Conservation (phyloP, 305 asterid species). For the Fraxinus dipetala region DNA sequence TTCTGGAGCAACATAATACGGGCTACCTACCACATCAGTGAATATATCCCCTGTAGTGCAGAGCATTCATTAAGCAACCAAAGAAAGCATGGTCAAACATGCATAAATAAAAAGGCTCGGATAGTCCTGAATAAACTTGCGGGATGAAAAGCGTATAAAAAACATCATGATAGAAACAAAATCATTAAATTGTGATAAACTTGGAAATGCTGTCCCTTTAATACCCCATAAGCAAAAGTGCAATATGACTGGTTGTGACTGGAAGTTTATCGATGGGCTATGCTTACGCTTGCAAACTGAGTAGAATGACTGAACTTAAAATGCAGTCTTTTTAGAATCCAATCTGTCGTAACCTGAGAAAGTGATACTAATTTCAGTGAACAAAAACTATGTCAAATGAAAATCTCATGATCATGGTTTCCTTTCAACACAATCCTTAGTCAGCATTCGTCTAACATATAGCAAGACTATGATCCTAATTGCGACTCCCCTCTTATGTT, state of each 20-base stretch:
- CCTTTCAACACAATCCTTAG: not conserved
- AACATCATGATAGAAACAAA: not conserved
- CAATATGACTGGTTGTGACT: not conserved
- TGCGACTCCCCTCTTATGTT: not conserved
- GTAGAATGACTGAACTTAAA: not conserved
- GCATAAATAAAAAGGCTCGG: not conserved
- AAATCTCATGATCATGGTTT: not conserved
- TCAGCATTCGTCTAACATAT: not conserved
- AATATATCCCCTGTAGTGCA: slow-evolving; percentile 43
- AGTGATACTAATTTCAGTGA: not conserved
- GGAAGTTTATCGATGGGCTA: not conserved
- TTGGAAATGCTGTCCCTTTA: not conserved
- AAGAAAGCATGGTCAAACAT: not conserved
- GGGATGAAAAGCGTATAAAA: not conserved
- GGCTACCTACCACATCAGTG: slow-evolving; percentile 68
- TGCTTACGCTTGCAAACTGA: not conserved
- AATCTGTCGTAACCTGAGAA: not conserved
- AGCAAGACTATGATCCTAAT: not conserved
- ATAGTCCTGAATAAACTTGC: not conserved
- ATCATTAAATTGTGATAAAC: not conserved
- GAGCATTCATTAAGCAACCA: not conserved
- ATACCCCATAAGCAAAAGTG: not conserved
- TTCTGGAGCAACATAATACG: slow-evolving; percentile 75
- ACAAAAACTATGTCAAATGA: not conserved
- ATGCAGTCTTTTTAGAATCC: not conserved